phyloP scores from a whole-genome alignment of 73 alveolate genomes.

The Paramecium sexaurelia region DNA sequence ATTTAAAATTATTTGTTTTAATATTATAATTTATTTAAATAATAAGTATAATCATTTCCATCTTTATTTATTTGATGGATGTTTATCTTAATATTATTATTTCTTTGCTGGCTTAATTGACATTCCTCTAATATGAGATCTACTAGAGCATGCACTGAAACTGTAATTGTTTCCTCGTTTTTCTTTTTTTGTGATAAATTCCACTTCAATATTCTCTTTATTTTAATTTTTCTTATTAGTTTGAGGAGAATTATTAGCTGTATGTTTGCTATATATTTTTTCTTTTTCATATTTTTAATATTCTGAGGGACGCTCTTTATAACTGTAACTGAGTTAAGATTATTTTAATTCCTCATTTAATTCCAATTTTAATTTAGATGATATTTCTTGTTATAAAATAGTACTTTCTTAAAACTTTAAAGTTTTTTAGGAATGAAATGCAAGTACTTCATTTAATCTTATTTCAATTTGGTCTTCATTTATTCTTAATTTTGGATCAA shows the following conservation, averaged over 20 bases:
- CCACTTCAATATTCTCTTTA: slow-evolving; percentile 6
- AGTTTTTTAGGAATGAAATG: not conserved
- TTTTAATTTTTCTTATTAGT: not conserved
- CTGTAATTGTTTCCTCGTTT: not conserved
- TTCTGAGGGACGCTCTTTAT: slow-evolving; percentile 7
- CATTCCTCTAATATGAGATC: slow-evolving; percentile 12
- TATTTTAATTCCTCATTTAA: not conserved
- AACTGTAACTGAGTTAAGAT: not conserved
- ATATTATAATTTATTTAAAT: not conserved
- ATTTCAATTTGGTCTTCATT: not conserved
- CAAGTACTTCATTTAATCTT: not conserved
- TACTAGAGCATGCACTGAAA: slow-evolving; percentile 15
- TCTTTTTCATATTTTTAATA: not conserved
- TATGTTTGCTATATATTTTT: not conserved
- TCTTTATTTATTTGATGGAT: not conserved
- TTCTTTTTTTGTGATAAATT: not conserved
- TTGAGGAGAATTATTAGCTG: not conserved
- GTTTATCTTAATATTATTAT: not conserved
- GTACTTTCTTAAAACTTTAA: not conserved
- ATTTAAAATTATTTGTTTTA: not conserved
- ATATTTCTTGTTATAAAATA: not conserved
- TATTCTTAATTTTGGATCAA: not conserved
- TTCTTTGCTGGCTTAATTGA: slow-evolving; percentile 30
- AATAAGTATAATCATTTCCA: not conserved
- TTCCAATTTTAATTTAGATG: not conserved